These are phyloP conservation scores for Dimargaris verticillata DNA, from an alignment of 192 early-diverging fungal species.

Conservation along the genomic window DNA sequence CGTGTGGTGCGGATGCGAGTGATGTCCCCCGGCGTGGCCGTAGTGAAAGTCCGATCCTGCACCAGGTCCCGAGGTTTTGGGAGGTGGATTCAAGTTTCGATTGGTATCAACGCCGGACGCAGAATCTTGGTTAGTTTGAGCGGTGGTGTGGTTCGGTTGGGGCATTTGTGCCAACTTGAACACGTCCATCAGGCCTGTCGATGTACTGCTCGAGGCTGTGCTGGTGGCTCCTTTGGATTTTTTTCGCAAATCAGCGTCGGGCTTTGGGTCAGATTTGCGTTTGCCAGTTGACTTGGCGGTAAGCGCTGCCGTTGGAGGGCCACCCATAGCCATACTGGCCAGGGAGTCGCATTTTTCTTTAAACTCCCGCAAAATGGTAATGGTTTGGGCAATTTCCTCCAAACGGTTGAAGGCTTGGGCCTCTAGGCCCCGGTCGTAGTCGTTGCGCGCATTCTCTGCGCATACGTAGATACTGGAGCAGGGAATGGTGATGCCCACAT, in stretches of 20 bases:
- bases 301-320: too few species aligned
- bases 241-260: neutral
- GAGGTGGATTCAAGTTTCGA: neutral
- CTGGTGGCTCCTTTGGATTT: neutral
- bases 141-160: too few species aligned
- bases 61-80: conserved; percentile 17
- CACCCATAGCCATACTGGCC: neutral
- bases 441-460: neutral
- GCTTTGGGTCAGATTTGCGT: too few species aligned
- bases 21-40: conserved; percentile 13
- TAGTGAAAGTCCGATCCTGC: conserved; percentile 17
- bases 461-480: neutral
- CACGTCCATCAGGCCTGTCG: neutral
- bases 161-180: neutral
- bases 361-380: neutral
- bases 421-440: conserved; percentile 2
- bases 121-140: too few species aligned
- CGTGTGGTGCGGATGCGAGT: conserved; percentile 20
- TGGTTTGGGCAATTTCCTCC: conserved; percentile 2
- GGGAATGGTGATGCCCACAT: too few species aligned
- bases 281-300: too few species aligned
- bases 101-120: too few species aligned
- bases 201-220: neutral
- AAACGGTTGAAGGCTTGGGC: neutral
- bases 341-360: conserved; percentile 1